Evolutionary conservation across 1,284 basidiomycete species (phyloP), one percentile per base, ranked within the genome.

Genomic region (Waitea zeae): DNA sequence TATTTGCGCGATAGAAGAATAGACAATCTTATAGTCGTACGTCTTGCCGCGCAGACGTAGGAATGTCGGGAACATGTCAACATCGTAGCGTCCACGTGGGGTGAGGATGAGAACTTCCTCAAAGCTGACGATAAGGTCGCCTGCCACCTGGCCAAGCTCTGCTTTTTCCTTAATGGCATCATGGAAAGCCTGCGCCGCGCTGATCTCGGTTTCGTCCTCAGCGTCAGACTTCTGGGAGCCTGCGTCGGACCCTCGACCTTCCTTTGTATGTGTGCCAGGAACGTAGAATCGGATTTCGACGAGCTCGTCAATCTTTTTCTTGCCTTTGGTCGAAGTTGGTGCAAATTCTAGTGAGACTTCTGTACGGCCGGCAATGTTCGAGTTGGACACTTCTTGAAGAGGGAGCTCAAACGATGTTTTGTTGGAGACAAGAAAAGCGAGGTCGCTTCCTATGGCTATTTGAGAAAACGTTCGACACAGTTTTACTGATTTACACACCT

Each of bases 11-110:
- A 98, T 90, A 42, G 82, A 87, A 29, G 70, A 70, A 57, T 93
- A 97, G 18, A 88, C 68, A 39, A 99, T 87, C 58, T 96, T 95
- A 69, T 99, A 98, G 58, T 99, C 95, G 59, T 98, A 98, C 2
- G 89, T 96, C 61, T 97, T 97, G 40, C 95, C 95, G 28, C 92
- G 80, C 20, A 98, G 61, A 29, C 95, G 79, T 47, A 99, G 57
- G 58, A 93, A 97, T 32, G 88, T 83, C 28, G 78, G 75, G 65
- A 89, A 97, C 78, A 98, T 92, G 58, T 98, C 95, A 54, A 98
- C 80, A 47, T 97, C 92, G 57, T 93, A 97, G 39, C 90, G 79
- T 38, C 93, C 93, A 64, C 90, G 73, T 15, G 95, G 95, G 0
- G 95, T 98, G 36, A 93, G 68, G 4, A 98, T 86, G n/a, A 95